These are phyloP conservation scores for Ganoderma sinense DNA, from an alignment of 1,284 basidiomycete genomes.

Conservation along the genomic window DNA sequence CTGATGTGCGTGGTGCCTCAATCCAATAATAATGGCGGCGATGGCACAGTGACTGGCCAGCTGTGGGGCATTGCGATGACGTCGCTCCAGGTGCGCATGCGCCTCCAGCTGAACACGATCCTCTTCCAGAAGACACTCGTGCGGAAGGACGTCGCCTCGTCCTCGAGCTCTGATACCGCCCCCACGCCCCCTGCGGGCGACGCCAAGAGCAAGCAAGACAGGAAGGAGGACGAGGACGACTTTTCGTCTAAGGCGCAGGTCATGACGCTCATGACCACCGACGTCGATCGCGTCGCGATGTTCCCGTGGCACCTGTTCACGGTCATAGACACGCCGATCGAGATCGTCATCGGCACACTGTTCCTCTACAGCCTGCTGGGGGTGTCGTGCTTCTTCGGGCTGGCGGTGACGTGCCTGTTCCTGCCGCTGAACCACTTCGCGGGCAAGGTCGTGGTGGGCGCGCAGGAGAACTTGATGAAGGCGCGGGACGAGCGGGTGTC, in stretches of 20 bases:
- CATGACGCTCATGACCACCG: slow-evolving; percentile 89
- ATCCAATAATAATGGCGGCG: slow-evolving; percentile 16
- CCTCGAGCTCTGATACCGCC: slow-evolving; percentile 43
- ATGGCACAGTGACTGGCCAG: slow-evolving; percentile 54
- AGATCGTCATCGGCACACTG: slow-evolving; percentile 81
- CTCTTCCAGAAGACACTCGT: slow-evolving; percentile 91
- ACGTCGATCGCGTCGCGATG: slow-evolving; percentile 89
- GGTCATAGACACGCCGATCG: slow-evolving; percentile 85
- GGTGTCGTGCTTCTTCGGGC: slow-evolving; percentile 81
- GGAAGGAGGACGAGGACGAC: slow-evolving; percentile 71
- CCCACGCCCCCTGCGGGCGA: slow-evolving; percentile 18
- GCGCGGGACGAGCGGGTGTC: slow-evolving; percentile 89
- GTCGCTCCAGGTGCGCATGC: slow-evolving; percentile 74
- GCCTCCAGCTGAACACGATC: slow-evolving; percentile 85
- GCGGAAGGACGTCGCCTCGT: slow-evolving; percentile 85
- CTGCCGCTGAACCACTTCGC: slow-evolving; percentile 90
- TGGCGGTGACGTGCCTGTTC: slow-evolving; percentile 85
- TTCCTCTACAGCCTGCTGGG: slow-evolving; percentile 88
- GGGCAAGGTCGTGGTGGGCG: slow-evolving; percentile 83
- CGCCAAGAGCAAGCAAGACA: slow-evolving; percentile 32
- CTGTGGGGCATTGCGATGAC: slow-evolving; percentile 78
- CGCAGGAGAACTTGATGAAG: slow-evolving; percentile 93
- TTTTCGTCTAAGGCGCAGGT: slow-evolving; percentile 92
- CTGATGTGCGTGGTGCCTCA: background rate
- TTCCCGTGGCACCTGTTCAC: slow-evolving; percentile 84